These are phyloP conservation scores for Protomyces macrosporus DNA, from an alignment of 1,139 yeast genomes.

Conservation along the genomic window DNA sequence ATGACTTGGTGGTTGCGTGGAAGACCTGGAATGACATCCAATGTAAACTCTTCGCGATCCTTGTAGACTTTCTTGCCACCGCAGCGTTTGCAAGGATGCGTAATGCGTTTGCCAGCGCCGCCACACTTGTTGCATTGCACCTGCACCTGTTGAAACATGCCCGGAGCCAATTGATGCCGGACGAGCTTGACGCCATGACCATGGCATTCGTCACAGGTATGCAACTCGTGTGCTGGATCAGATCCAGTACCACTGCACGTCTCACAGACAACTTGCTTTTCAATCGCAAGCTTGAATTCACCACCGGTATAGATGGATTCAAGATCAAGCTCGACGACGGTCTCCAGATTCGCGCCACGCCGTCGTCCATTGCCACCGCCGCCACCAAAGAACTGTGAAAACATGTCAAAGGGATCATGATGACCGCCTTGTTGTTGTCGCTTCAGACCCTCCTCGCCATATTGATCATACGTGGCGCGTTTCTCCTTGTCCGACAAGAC, in stretches of 20 bases:
- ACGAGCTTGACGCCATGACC: slow-evolving; percentile 71
- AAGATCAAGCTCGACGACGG: slow-evolving; percentile 54
- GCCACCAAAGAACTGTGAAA: slow-evolving; percentile 71
- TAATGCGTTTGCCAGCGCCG: slow-evolving; percentile 68
- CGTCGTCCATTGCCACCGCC: slow-evolving; percentile 41
- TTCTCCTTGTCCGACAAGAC: slow-evolving; percentile 72
- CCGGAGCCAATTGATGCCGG: slow-evolving; percentile 76
- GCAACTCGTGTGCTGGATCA: slow-evolving; percentile 58
- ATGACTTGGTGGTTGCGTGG: slow-evolving; percentile 56
- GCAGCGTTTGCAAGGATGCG: slow-evolving; percentile 62
- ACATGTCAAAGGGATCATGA: slow-evolving; percentile 63
- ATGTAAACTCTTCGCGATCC: slow-evolving; percentile 53
- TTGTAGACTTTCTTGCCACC: slow-evolving; percentile 62
- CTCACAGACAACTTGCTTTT: slow-evolving; percentile 68
- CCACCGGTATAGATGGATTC: slow-evolving; percentile 67
- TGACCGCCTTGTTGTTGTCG: slow-evolving; percentile 43
- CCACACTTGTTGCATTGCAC: slow-evolving; percentile 70
- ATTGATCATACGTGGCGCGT: slow-evolving; percentile 65
- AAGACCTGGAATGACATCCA: slow-evolving; percentile 67
- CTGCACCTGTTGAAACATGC: slow-evolving; percentile 82
- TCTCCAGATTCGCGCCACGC: slow-evolving; percentile 62
- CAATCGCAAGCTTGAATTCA: slow-evolving; percentile 55
- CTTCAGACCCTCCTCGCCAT: slow-evolving; percentile 74
- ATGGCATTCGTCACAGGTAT: slow-evolving; percentile 59
- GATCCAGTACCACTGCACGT: slow-evolving; percentile 81